Percentiles rank a stretch among this genome's conserved stretches.
Evolutionary conservation across 2,329 filamentous ascomycete genomes (phyloP).

Genomic region (Penicillium sp.): DNA sequence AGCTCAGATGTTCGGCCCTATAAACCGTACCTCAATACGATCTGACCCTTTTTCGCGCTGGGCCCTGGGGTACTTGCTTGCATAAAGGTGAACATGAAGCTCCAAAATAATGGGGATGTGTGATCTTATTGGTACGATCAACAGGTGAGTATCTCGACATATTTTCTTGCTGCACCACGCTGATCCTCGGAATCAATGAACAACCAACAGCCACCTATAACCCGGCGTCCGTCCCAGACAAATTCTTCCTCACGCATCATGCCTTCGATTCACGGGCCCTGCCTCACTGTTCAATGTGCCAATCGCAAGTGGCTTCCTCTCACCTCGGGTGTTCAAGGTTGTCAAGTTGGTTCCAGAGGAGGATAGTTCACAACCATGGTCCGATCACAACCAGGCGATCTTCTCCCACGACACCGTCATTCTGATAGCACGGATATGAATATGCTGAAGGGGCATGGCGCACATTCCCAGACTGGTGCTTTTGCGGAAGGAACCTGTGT

Average conservation of each 20-base stretch:
- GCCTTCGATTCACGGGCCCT: not conserved
- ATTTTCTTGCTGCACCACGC: too few species aligned
- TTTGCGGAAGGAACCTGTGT: not conserved
- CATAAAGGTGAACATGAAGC: too few species aligned
- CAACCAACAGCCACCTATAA: not conserved
- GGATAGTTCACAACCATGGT: constrained; percentile 12
- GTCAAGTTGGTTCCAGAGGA: constrained; percentile 7
- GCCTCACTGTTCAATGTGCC: not conserved
- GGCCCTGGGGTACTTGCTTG: too few species aligned
- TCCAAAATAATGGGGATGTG: too few species aligned
- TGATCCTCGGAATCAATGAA: too few species aligned
- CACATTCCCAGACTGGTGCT: not conserved
- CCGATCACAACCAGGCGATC: constrained; percentile 3
- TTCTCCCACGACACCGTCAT: constrained; percentile 11
- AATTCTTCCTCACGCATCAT: not conserved
- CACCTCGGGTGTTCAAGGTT: constrained; percentile 24
- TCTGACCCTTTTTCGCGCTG: too few species aligned
- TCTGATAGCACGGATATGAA: constrained; percentile 11
- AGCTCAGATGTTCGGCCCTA: too few species aligned
- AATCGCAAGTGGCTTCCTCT: not conserved
- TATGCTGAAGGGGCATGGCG: constrained; percentile 1
- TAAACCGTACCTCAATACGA: too few species aligned
- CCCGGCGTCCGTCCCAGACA: not conserved
- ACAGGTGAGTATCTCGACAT: too few species aligned
- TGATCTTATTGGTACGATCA: too few species aligned